A percentile compares a stretch with the other conserved stretches of the same genome.
Evolutionary conservation across 352 stramenopile genomes (phyloP).

Genomic region (Peronospora destructor): DNA sequence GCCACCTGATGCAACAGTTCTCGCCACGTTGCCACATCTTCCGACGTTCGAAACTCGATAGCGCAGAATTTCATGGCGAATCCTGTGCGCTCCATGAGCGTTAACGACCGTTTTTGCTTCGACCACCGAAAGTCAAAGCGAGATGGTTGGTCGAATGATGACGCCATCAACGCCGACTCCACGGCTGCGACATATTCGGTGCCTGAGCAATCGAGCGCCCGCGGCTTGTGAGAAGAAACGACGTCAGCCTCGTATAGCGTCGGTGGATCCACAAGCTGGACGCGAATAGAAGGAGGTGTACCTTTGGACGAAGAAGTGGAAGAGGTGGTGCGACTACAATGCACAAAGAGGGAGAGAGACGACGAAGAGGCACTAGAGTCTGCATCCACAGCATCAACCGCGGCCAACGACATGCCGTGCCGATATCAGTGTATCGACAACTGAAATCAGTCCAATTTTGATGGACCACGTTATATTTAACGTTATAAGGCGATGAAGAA

Average conservation of each 20-base stretch:
- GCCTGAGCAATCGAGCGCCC: slow-evolving; percentile 36
- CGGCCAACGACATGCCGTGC: slow-evolving; percentile 12
- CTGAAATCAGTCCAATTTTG: too few relatives aligned
- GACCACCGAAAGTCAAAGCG: slow-evolving; percentile 46
- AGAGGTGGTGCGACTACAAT: slow-evolving; percentile 1
- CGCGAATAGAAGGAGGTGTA: slow-evolving; percentile 7
- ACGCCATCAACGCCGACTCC: slow-evolving; percentile 15
- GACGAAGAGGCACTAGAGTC: background rate
- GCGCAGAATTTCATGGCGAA: slow-evolving; percentile 54
- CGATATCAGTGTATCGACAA: background rate
- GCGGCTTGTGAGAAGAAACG: slow-evolving; percentile 31
- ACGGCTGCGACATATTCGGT: slow-evolving; percentile 31
- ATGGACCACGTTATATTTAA: too few relatives aligned
- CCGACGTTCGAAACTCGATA: slow-evolving; percentile 24
- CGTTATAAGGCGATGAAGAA: too few relatives aligned
- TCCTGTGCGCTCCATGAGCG: slow-evolving; percentile 40
- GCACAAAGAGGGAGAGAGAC: slow-evolving; percentile 8
- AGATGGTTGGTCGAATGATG: background rate
- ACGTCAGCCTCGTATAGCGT: slow-evolving; percentile 31
- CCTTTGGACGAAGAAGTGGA: background rate
- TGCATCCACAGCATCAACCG: slow-evolving; percentile 2
- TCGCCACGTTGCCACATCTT: slow-evolving; percentile 12
- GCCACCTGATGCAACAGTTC: slow-evolving; percentile 33
- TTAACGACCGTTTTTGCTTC: slow-evolving; percentile 26
- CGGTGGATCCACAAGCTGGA: slow-evolving; percentile 29